Base-by-base conservation (phyloP, 495 filamentous ascomycete species). In the Podospora conica region DNA sequence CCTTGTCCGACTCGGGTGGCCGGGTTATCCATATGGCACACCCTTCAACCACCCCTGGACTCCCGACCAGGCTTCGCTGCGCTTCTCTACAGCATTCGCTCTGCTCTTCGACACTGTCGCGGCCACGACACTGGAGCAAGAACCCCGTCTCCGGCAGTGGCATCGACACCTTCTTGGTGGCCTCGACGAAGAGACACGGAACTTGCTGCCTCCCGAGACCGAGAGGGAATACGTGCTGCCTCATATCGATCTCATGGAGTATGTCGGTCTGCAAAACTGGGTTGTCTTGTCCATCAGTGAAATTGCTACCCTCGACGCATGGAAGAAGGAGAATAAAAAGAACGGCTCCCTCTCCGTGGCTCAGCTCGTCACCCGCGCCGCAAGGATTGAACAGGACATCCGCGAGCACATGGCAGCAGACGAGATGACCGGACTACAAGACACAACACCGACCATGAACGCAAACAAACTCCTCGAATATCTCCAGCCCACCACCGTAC, bases 1-100 rank as follows among this genome's bases (percentile, higher is more conserved):
- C 61, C 69, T 78, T 65, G 60, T 75, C 48, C 66, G 69, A n/a
- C 73, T 72, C 3, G 58, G 80, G 22, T 73, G 77, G 9, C 73
- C 77, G 12, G 64, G 71, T 9, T 60, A 69, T 20, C 72, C 20
- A 31, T 58, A 57, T 0, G 60, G 64, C 20, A 68, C 71, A 9
- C 60, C 67, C 12, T 62, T 61, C 24, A 58, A 62, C 59, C 71
- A 72, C 25, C 72, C 76, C n/a, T 78, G 74, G 64, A 82, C 73
- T 24, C 70, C 83, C 9, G 81, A 84, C 56, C 82, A 85, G 67
- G 78, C 83, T 0, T 80, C 80, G 22, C 79, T 85, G 61, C 77
- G 78, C 18, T 86, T 86, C 71, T 84, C 76, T n/a, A 77, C 82
- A 5, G 71, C 82, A 6, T 72, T 82, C 33, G 69, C 85, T 27